phyloP scores from a whole-genome alignment of 2,329 filamentous ascomycete species.

The Microsporum ferrugineum region DNA sequence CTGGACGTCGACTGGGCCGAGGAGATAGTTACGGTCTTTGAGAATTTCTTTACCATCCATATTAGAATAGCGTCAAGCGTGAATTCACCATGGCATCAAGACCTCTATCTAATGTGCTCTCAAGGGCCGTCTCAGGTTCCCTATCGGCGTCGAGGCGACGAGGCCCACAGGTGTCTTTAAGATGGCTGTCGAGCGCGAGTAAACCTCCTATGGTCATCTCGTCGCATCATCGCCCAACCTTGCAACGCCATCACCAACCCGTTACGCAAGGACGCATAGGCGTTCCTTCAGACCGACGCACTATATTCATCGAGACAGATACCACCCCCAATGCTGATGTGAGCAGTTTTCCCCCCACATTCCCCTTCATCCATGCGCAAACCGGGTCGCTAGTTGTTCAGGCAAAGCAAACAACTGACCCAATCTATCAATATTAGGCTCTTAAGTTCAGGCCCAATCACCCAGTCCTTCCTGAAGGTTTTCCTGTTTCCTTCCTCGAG shows the following conservation, averaged over 20 bases:
- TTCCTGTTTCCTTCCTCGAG: constrained; percentile 72
- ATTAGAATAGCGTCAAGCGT: neutral
- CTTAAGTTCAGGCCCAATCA: constrained; percentile 94
- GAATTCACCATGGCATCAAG: neutral
- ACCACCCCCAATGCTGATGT: constrained; percentile 87
- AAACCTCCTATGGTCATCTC: constrained; percentile 37
- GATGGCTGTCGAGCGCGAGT: constrained; percentile 27
- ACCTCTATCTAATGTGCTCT: constrained; percentile 2
- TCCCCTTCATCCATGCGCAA: neutral
- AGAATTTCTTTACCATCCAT: neutral
- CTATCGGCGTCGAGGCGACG: constrained; percentile 4
- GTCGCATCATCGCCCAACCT: constrained; percentile 37
- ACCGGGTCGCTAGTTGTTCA: neutral
- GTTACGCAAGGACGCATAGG: constrained; percentile 26
- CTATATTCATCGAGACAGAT: constrained; percentile 97
- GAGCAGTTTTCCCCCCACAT: constrained; percentile 17
- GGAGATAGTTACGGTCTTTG: neutral
- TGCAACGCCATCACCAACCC: constrained; percentile 34
- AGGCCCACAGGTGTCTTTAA: neutral
- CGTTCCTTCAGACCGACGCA: constrained; percentile 44
- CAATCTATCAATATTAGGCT: constrained; percentile 31
- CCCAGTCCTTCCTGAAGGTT: constrained; percentile 62
- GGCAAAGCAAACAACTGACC: constrained; percentile 2
- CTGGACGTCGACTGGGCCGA: neutral
- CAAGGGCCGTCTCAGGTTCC: neutral